Percentiles rank a stretch among this genome's conserved stretches.
These are phyloP conservation scores for Apium graveolens DNA, from an alignment of 129 eudicot species.

Conservation along the genomic window DNA sequence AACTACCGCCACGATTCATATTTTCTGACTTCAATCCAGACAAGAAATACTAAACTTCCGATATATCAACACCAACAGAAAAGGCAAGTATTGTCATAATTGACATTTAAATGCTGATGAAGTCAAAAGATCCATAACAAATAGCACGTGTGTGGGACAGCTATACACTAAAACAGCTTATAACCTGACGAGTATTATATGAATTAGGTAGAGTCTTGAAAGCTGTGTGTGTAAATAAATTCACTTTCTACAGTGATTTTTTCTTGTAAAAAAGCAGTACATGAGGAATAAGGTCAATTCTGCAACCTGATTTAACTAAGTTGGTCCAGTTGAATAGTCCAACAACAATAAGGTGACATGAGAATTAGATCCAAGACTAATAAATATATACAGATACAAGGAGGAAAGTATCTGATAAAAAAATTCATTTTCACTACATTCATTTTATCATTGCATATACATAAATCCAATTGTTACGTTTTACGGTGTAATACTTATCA, in stretches of 20 bases:
- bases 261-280: neutral
- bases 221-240: neutral
- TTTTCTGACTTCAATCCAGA: conserved; percentile 1
- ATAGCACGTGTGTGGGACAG: neutral
- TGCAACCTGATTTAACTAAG: neutral
- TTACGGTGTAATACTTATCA: neutral
- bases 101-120: neutral
- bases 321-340: neutral
- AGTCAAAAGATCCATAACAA: neutral
- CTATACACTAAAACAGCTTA: neutral
- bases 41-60: neutral
- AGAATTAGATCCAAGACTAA: neutral
- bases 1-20: conserved; percentile 54
- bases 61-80: neutral
- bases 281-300: neutral
- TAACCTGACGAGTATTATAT: neutral
- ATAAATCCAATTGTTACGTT: neutral
- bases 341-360: neutral
- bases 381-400: neutral
- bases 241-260: neutral
- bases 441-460: no score
- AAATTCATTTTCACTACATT: neutral
- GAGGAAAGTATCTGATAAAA: neutral
- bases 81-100: neutral
- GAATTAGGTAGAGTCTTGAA: neutral